Evolutionary conservation across 208 protist species (phyloP), one percentile per base, ranked within the genome.

Genomic region (Crithidia sp.): DNA sequence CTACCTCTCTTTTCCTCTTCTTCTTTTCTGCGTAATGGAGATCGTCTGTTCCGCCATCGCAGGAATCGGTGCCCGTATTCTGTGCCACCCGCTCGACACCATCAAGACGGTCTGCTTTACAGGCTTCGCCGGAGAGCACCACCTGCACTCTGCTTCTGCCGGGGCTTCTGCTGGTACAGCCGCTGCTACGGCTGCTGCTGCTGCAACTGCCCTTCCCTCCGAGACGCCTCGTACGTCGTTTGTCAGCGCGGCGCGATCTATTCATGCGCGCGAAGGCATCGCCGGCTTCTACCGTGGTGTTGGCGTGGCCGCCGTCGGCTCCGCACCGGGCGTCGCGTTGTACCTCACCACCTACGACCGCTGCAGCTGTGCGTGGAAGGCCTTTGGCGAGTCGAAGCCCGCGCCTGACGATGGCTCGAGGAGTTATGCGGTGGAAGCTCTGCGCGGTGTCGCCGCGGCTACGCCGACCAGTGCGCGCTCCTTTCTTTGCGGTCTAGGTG

Each of bases 41-140:
- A 17, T 92, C 28, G 44, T 86, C 16, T 83, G 80, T 56, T 83
- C 93, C 14, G 87, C 88, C 17, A 47, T 83, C 4, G 78, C 93
- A 0, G 93, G 93, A 8, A 81, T 92, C 12, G 41, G 66, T 7
- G 87, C 87, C 12, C 86, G 90, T 12, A 4, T 91, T 4, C 41
- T 87, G 2, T 93, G 86, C 66, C 93, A 97, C 64, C 93, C 93
- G 2, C 73, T 97, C 41, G 90, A 97, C 72, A 97, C 93, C 0
- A 80, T 86, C 47, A 97, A 97, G 71, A 92, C 93, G 0, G 85
- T 94, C 9, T 71, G 77, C 40, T 94, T 94, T 73, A 94, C 91
- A 5, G 88, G 88, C 39, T 87, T 91, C 28, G 86, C 79, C 28
- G 80, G 84, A 0, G 78, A 86, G 45, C 45, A 63, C 66, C 12